These are phyloP conservation scores for Bipolaris bicolor DNA, from an alignment of 2,329 filamentous ascomycete species.

Conservation along the genomic window DNA sequence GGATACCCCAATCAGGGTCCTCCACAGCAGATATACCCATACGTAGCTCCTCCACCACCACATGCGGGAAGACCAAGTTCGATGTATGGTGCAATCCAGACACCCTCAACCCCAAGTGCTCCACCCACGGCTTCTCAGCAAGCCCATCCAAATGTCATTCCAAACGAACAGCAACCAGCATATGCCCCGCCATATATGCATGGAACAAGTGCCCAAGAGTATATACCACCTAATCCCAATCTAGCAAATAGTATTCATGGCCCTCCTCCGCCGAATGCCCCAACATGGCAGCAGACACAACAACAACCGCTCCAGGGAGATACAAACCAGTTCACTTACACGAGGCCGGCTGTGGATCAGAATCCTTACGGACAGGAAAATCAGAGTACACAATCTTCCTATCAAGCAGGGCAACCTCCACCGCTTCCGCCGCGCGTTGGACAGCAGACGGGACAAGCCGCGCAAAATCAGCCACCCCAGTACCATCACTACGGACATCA, in stretches of 20 bases:
- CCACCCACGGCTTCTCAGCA: slow-evolving; percentile 17
- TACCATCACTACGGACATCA: slow-evolving; percentile 15
- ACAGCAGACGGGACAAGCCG: slow-evolving; percentile 14
- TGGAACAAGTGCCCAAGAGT: slow-evolving; percentile 44
- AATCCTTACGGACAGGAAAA: slow-evolving; percentile 34
- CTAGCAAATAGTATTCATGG: slow-evolving; percentile 46
- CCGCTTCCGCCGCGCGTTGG: slow-evolving; percentile 12
- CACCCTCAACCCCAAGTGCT: slow-evolving; percentile 24
- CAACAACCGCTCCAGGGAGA: slow-evolving; percentile 43
- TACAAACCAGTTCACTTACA: slow-evolving; percentile 42
- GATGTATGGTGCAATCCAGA: slow-evolving; percentile 36
- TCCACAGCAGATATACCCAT: slow-evolving; percentile 37
- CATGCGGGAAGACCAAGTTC: slow-evolving; percentile 36
- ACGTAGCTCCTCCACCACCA: slow-evolving; percentile 35
- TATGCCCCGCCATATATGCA: slow-evolving; percentile 43
- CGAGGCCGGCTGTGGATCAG: slow-evolving; percentile 37
- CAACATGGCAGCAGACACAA: slow-evolving; percentile 47
- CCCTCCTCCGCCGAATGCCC: slow-evolving; percentile 45
- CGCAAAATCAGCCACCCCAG: slow-evolving; percentile 20
- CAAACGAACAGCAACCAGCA: slow-evolving; percentile 42
- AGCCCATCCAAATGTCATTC: slow-evolving; percentile 33
- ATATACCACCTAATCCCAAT: slow-evolving; percentile 43
- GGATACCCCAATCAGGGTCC: slow-evolving; percentile 29
- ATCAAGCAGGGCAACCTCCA: slow-evolving; percentile 15
- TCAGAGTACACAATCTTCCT: slow-evolving; percentile 29